Conservation (phyloP, 495 filamentous ascomycete genomes). For the Venustampulla echinocandica region DNA sequence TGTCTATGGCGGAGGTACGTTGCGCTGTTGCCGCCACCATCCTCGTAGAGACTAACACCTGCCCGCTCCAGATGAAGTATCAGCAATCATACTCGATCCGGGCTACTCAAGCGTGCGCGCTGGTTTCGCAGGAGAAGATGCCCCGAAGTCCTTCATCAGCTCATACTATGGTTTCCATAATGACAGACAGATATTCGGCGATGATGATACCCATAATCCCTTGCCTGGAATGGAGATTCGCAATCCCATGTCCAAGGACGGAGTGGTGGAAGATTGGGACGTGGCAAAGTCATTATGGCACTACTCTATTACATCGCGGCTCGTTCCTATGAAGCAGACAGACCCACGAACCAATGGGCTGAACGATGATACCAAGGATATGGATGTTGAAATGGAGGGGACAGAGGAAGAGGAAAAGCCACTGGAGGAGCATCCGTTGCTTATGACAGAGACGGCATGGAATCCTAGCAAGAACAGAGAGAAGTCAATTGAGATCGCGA, state of each 20-base stretch:
- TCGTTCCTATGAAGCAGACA: constrained; percentile 54
- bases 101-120: constrained; percentile 86
- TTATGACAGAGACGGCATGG: constrained; percentile 94
- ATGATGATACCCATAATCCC: constrained; percentile 74
- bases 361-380: constrained; percentile 55
- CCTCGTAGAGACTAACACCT: neutral
- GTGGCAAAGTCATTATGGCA: constrained; percentile 85
- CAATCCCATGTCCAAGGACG: constrained; percentile 86
- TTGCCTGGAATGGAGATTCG: constrained; percentile 66
- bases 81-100: constrained; percentile 90
- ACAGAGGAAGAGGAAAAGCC: constrained; percentile 66
- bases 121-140: constrained; percentile 95
- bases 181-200: constrained; percentile 64
- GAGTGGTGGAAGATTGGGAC: constrained; percentile 94
- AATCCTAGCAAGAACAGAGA: constrained; percentile 80
- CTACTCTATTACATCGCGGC: constrained; percentile 68
- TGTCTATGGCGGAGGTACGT: constrained; percentile 75
- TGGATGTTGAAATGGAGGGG: constrained; percentile 57
- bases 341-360: constrained; percentile 62
- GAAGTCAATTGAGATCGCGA: constrained; percentile 85
- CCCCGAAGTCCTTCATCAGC: constrained; percentile 85
- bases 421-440: constrained; percentile 76
- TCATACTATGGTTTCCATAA: constrained; percentile 60
- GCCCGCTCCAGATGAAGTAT: constrained; percentile 71
- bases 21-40: constrained; percentile 10